Conservation (phyloP, 2,329 filamentous ascomycete species). For the Fusarium sp. region DNA sequence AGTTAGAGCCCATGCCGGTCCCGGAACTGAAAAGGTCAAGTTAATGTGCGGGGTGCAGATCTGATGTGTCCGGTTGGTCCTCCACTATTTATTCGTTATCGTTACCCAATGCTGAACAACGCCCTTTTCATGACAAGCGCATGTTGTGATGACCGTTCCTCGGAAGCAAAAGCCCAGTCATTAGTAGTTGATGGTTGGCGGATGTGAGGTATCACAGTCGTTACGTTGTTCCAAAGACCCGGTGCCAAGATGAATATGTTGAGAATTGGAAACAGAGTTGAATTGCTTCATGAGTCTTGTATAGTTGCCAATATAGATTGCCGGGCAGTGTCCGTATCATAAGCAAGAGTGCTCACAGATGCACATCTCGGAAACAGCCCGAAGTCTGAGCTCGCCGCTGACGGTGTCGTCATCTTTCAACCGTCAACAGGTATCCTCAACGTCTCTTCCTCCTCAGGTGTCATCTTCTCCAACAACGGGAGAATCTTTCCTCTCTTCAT, state of each 20-base stretch:
- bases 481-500: conserved; percentile 60
- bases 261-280: neutral
- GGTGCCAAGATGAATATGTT: neutral
- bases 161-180: neutral
- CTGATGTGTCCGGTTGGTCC: neutral
- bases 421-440: neutral
- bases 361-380: neutral
- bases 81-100: neutral
- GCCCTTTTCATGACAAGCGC: neutral
- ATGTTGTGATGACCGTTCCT: neutral
- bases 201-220: neutral
- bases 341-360: neutral
- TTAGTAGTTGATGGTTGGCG: neutral
- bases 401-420: neutral
- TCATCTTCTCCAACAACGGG: conserved; percentile 29
- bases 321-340: neutral
- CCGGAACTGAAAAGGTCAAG: neutral
- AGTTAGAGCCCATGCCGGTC: neutral
- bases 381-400: neutral
- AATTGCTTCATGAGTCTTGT: neutral
- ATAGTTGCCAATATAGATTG: neutral
- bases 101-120: neutral
- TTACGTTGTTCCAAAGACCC: neutral
- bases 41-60: neutral
- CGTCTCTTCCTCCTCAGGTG: neutral